Conservation (phyloP, 768 basidiomycete species). For the Boletus bicolor region DNA sequence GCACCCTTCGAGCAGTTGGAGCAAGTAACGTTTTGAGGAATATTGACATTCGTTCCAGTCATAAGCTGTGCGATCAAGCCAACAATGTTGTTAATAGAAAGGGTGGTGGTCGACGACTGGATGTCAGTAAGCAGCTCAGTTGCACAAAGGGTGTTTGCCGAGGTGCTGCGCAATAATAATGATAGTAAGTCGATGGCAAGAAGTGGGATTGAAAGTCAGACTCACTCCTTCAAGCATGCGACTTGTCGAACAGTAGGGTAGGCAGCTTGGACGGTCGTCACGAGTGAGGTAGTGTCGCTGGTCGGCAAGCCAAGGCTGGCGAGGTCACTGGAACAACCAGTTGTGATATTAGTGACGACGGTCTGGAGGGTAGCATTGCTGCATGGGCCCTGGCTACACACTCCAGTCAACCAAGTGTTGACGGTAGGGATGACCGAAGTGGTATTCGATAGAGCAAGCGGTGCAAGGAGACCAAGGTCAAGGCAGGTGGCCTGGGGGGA, state of each 20-base stretch:
- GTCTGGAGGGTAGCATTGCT: slow-evolving; percentile 56
- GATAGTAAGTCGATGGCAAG: not conserved
- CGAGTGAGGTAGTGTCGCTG: slow-evolving; percentile 22
- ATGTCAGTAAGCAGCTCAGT: slow-evolving; percentile 55
- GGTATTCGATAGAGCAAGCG: slow-evolving; percentile 25
- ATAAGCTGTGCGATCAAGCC: slow-evolving; percentile 4
- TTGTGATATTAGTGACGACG: slow-evolving; percentile 51
- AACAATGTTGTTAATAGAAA: slow-evolving; percentile 20
- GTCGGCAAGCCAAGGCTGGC: slow-evolving; percentile 21
- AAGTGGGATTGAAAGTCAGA: slow-evolving; percentile 2
- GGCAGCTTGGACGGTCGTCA: slow-evolving; percentile 42
- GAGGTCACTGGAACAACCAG: slow-evolving; percentile 47
- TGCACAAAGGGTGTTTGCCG: slow-evolving; percentile 47
- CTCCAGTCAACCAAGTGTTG: slow-evolving; percentile 56
- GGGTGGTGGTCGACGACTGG: slow-evolving; percentile 34
- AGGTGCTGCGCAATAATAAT: slow-evolving; percentile 27
- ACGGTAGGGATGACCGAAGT: slow-evolving; percentile 42
- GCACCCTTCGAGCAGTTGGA: slow-evolving; percentile 51
- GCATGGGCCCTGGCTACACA: slow-evolving; percentile 54
- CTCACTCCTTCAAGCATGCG: slow-evolving; percentile 65
- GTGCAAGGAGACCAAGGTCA: slow-evolving; percentile 34
- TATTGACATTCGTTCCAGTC: slow-evolving; percentile 5
- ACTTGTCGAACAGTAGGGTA: slow-evolving; percentile 59
- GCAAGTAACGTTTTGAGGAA: slow-evolving; percentile 45
- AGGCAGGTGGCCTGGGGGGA: slow-evolving; percentile 38